Evolutionary conservation across 495 filamentous ascomycete species (phyloP), one percentile per base, ranked within the genome.

Genomic region (Oleoguttula mirabilis): DNA sequence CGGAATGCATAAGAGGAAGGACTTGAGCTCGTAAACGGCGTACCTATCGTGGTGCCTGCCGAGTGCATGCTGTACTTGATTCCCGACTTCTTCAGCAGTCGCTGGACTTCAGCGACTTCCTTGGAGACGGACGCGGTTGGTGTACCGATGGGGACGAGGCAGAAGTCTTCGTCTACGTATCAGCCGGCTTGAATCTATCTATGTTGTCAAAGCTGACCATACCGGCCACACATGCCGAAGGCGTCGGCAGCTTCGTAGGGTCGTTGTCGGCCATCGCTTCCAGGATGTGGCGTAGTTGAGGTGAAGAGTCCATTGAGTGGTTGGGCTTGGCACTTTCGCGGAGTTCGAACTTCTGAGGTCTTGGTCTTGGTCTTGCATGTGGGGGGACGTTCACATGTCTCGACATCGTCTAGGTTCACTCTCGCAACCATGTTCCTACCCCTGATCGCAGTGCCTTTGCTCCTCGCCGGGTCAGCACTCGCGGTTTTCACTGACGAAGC

Each of bases 401-500:
- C n/a, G n/a, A n/a, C n/a, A n/a, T n/a, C n/a, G n/a, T n/a, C n/a
- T n/a, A n/a, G n/a, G n/a, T n/a, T n/a, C n/a, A n/a, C n/a, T n/a
- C n/a, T n/a, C n/a, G n/a, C n/a, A 11, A 35, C 52, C 2, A 58
- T 32, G 10, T 19, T 8, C 7, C 15, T 35, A n/a, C 32, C 8
- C 6, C 17, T 37, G 27, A 20, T 50, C 14, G 41, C 38, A 22
- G 36, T 34, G 33, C 40, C 36, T 10, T 43, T 27, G 1, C 32
- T 43, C 5, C 28, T 51, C 14, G 14, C 36, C 55, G 62, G 45
- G 46, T 64, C 50, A 14, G 62, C 68, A 16, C 48, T 57, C 48
- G 88, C 85, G 53, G 79, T 96, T 48, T 94, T 81, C 66, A 66
- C 72, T 37, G 90, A 99, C 55, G 90, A 96, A 57, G 86, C 93